Percentiles rank a stretch among this genome's conserved stretches.
Evolutionary conservation across 2,329 filamentous ascomycete species (phyloP).

Genomic region (Drechslera avenae): DNA sequence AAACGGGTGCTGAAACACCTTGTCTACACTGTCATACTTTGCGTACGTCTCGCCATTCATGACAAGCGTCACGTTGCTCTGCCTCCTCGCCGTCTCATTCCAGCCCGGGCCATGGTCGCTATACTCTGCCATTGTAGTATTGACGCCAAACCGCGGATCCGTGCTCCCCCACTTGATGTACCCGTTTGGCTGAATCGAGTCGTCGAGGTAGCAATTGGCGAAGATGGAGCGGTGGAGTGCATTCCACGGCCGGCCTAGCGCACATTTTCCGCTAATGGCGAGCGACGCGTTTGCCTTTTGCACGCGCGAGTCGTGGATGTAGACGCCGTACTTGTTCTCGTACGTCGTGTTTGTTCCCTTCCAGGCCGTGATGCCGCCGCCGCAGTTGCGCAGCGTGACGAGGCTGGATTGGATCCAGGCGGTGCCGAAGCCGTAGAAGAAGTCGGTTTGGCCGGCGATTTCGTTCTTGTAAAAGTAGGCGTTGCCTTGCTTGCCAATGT

Average conservation of each 20-base stretch:
- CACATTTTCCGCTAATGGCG: constrained; percentile 52
- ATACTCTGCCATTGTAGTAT: constrained; percentile 65
- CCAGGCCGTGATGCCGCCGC: constrained; percentile 72
- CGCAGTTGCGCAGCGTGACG: constrained; percentile 63
- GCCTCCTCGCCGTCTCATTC: constrained; percentile 54
- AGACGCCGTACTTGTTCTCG: constrained; percentile 69
- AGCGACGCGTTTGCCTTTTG: constrained; percentile 60
- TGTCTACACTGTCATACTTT: constrained; percentile 28
- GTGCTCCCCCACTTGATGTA: constrained; percentile 61
- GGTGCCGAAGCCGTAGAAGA: constrained; percentile 71
- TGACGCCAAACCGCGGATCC: constrained; percentile 45
- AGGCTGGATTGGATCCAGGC: constrained; percentile 63
- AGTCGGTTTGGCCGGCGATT: constrained; percentile 70
- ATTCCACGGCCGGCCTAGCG: constrained; percentile 68
- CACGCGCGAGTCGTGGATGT: constrained; percentile 63
- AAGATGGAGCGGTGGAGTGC: constrained; percentile 63
- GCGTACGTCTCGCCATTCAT: constrained; percentile 47
- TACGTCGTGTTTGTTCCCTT: constrained; percentile 71
- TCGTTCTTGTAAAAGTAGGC: constrained; percentile 66
- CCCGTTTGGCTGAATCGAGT: constrained; percentile 58
- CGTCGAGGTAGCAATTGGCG: constrained; percentile 60
- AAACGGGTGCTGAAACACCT: constrained; percentile 44
- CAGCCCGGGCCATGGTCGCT: constrained; percentile 59
- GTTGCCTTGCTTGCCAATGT: constrained; percentile 69
- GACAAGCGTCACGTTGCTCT: constrained; percentile 54